Conservation (phyloP, 345 rosid species). For the Eucalyptus coolabah region DNA sequence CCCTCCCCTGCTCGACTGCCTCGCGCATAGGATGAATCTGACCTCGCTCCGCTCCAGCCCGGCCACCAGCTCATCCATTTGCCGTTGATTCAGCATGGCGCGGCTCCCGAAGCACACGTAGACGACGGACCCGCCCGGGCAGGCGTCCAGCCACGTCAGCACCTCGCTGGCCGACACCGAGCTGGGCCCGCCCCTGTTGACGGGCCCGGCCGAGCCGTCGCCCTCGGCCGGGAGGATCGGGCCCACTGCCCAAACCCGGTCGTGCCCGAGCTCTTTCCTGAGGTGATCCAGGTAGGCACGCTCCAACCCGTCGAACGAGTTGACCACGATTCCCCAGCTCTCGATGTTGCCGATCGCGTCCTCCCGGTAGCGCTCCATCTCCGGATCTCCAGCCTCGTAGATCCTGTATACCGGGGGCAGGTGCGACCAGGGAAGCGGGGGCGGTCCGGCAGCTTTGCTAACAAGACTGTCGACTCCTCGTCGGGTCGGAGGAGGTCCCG, state of each 20-base stretch:
- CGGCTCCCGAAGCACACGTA: slow-evolving; percentile 67
- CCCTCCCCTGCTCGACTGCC: slow-evolving; percentile 7
- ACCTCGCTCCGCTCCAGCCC: slow-evolving; percentile 35
- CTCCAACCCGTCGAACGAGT: slow-evolving; percentile 36
- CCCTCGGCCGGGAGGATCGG: slow-evolving; percentile 37
- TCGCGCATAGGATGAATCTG: slow-evolving; percentile 43
- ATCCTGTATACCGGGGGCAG: not conserved
- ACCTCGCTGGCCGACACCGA: not conserved
- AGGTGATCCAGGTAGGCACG: slow-evolving; percentile 15
- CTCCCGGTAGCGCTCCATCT: not conserved
- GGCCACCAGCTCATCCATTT: slow-evolving; percentile 26
- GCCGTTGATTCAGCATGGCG: slow-evolving; percentile 15
- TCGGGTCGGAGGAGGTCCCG: not conserved
- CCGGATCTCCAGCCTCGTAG: not conserved
- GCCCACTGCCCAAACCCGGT: slow-evolving; percentile 42
- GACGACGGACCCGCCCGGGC: slow-evolving; percentile 34
- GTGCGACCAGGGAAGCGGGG: not conserved
- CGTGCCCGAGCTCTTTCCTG: slow-evolving; percentile 22
- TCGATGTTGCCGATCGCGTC: not conserved
- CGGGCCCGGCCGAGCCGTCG: not conserved
- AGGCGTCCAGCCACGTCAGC: slow-evolving; percentile 37
- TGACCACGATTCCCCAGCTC: slow-evolving; percentile 33
- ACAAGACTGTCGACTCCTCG: not conserved
- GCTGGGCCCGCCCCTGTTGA: not conserved
- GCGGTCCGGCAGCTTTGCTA: not conserved